Evolutionary conservation across 805 yeast genomes (phyloP).

Genomic region (Candida odintsovae): DNA sequence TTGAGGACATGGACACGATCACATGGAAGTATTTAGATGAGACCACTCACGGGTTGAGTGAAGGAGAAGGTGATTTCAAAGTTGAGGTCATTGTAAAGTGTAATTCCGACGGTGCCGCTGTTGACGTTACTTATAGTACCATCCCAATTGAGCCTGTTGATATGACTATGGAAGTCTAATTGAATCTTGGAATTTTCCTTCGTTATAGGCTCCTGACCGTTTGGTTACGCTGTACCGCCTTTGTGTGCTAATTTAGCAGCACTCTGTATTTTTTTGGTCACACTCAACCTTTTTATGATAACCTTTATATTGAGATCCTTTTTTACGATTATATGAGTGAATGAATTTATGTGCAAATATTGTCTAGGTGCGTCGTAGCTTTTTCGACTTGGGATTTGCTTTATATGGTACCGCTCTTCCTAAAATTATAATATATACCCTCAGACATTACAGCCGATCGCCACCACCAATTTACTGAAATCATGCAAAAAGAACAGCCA

Average conservation of each 20-base stretch:
- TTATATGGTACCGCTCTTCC: too few relatives aligned
- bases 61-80: constrained; percentile 51
- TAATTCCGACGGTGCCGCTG: constrained; percentile 60
- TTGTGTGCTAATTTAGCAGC: neutral
- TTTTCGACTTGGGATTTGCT: neutral
- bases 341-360: neutral
- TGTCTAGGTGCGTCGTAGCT: neutral
- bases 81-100: constrained; percentile 60
- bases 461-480: too few relatives aligned
- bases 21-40: constrained; percentile 61
- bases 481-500: too few relatives aligned
- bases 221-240: neutral
- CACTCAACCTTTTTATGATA: neutral
- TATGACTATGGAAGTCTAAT: neutral
- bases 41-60: constrained; percentile 38
- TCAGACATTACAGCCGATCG: too few relatives aligned
- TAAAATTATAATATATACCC: too few relatives aligned
- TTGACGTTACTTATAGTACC: constrained; percentile 61
- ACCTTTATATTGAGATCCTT: neutral
- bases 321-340: neutral
- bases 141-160: constrained; percentile 17
- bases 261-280: neutral
- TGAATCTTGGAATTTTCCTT: neutral
- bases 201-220: too few relatives aligned
- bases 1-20: constrained; percentile 40